Base-by-base conservation (phyloP, 2,329 filamentous ascomycete species). In the Neopestalotiopsis sp. region DNA sequence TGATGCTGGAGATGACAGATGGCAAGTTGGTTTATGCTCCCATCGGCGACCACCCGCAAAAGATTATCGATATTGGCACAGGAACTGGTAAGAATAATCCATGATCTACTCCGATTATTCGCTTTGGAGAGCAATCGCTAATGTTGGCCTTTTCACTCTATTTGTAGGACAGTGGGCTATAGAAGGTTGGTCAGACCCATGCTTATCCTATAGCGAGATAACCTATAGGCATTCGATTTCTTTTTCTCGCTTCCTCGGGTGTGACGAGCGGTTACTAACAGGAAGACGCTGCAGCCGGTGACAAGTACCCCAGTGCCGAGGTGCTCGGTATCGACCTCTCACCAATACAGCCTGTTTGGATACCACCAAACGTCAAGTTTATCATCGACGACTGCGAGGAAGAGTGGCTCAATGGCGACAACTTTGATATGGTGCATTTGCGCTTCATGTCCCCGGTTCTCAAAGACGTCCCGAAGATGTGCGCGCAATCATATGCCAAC, bases 341-440 rank as follows among this genome's bases (percentile, higher is more conserved):
- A 3, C 82, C 84, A 2, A 85, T 85, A 24, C 83, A 86, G 71
- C 81, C 83, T 1, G 78, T 77, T 45, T 83, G 80, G 77, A 82
- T 90, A 13, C 89, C 77, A 9, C 76, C 77, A 0, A 79, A 79
- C 63, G 67, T 78, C 24, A 77, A 74, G 67, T 79, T 79, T 68
- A 74, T 78, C 65, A 71, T 77, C 10, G 77, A 79, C 65, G 76
- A 79, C 65, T 73, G 89, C 65, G 88, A 90, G 71, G 82, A 86
- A 61, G 83, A 87, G 9, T 92, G 90, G 90, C 71, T 79, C 4
- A 80, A 81, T 32, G 87, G 86, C 64, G 78, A 81, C 4, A 80
- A 85, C 66, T 90, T 87, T 74, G 88, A 91, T 75, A 84, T 87
- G 71, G 85, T 91, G 1, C 84, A 83, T 81, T 86, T 83, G 73